Conservation (phyloP, 768 basidiomycete species). For the Lentinula edodes region DNA sequence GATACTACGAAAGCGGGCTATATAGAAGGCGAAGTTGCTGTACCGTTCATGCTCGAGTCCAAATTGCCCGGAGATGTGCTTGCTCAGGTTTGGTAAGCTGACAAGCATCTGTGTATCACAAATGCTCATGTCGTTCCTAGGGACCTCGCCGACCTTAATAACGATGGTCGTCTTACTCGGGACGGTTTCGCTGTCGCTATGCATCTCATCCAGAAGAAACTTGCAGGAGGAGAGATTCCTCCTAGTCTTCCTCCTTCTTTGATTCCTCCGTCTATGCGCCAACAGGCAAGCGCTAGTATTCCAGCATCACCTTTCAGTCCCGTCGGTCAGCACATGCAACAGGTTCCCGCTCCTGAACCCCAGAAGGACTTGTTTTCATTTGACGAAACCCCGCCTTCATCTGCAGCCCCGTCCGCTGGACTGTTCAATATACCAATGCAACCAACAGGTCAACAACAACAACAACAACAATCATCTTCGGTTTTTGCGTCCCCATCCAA, state of each 20-base stretch:
- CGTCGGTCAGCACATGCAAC: slow-evolving; percentile 28
- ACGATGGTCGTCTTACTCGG: slow-evolving; percentile 78
- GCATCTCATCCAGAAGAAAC: slow-evolving; percentile 85
- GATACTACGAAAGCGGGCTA: slow-evolving; percentile 71
- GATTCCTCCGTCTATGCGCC: slow-evolving; percentile 78
- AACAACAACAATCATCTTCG: slow-evolving; percentile 26
- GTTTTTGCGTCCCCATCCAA: slow-evolving; percentile 7
- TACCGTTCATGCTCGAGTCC: slow-evolving; percentile 92
- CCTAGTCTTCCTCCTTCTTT: slow-evolving; percentile 62
- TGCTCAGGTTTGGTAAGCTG: slow-evolving; percentile 84
- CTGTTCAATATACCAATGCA: slow-evolving; percentile 22
- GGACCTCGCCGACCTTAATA: slow-evolving; percentile 90
- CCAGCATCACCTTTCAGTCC: slow-evolving; percentile 40
- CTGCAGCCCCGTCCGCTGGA: slow-evolving; percentile 34
- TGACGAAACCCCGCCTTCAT: slow-evolving; percentile 50
- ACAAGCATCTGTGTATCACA: neutral
- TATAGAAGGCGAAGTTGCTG: slow-evolving; percentile 91
- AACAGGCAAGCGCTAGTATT: slow-evolving; percentile 16
- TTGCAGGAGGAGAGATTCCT: slow-evolving; percentile 77
- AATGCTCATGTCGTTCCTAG: slow-evolving; percentile 32
- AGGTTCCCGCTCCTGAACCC: slow-evolving; percentile 25
- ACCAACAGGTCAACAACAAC: slow-evolving; percentile 14
- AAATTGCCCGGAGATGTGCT: slow-evolving; percentile 75
- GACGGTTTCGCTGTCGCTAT: slow-evolving; percentile 96
- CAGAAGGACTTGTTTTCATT: slow-evolving; percentile 41